These are phyloP conservation scores for Macadamia tetraphylla DNA, from an alignment of 164 flowering plant species.

Conservation along the genomic window DNA sequence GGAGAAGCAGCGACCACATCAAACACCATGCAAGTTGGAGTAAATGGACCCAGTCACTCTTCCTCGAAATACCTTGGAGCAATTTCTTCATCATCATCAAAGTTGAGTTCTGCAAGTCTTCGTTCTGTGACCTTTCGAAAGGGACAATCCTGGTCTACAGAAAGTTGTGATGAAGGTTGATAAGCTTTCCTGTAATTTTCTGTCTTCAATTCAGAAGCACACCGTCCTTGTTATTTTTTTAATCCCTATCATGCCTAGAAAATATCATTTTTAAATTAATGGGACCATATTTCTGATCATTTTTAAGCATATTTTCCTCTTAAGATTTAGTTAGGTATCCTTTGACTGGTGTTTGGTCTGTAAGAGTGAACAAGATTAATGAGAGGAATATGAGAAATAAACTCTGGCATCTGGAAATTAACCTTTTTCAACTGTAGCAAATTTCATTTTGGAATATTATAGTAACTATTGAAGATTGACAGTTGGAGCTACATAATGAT, in stretches of 20 bases:
- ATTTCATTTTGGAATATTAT: too few species aligned
- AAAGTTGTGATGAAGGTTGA: constrained; percentile 82
- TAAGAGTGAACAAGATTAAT: too few species aligned
- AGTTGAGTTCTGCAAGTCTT: constrained; percentile 49
- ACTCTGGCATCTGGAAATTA: too few species aligned
- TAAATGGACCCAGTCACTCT: constrained; percentile 66
- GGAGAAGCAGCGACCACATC: constrained; percentile 51
- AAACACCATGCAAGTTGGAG: constrained; percentile 37
- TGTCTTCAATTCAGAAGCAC: neutral
- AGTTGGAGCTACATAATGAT: too few species aligned
- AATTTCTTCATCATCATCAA: constrained; percentile 31
- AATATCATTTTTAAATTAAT: neutral
- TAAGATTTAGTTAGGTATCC: too few species aligned
- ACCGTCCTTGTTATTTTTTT: neutral
- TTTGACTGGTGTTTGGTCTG: too few species aligned
- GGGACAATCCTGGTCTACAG: constrained; percentile 62
- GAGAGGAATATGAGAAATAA: too few species aligned
- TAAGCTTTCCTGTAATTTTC: neutral
- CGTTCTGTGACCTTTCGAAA: constrained; percentile 74
- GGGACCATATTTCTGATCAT: too few species aligned
- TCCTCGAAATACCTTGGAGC: constrained; percentile 55
- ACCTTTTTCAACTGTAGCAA: too few species aligned
- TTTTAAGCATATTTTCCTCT: too few species aligned
- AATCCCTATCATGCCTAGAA: neutral
- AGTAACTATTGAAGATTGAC: too few species aligned